Evolutionary conservation across 108 stramenopile genomes (phyloP).

Genomic region (Chaetoceros tenuissimus): DNA sequence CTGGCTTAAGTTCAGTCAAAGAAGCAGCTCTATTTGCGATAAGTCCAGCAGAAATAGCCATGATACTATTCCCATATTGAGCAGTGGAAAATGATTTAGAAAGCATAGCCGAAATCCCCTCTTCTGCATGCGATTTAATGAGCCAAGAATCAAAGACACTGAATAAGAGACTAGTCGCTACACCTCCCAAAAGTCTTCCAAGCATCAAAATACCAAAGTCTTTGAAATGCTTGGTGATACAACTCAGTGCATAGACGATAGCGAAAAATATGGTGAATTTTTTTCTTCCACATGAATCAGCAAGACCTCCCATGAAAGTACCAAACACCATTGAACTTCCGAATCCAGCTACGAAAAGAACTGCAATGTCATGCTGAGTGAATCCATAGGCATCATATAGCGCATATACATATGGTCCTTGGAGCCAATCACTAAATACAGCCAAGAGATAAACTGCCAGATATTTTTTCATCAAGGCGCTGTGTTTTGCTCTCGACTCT

Average conservation of each 20-base stretch:
- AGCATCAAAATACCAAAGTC: constrained; percentile 76
- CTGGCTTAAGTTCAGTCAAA: not conserved
- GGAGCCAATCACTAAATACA: constrained; percentile 93
- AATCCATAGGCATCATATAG: constrained; percentile 91
- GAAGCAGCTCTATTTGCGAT: constrained; percentile 67
- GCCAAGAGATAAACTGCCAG: constrained; percentile 87
- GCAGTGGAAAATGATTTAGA: constrained; percentile 84
- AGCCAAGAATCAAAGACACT: constrained; percentile 95
- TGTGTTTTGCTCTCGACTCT: constrained; percentile 16
- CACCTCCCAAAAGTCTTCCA: constrained; percentile 87
- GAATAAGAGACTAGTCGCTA: constrained; percentile 84
- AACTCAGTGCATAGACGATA: constrained; percentile 72
- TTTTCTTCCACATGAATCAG: constrained; percentile 67
- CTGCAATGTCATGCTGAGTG: constrained; percentile 80
- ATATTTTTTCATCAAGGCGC: constrained; percentile 52
- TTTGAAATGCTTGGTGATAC: constrained; percentile 85
- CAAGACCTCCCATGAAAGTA: constrained; percentile 40
- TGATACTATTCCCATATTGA: constrained; percentile 82
- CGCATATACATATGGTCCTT: constrained; percentile 98
- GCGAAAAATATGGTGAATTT: constrained; percentile 84
- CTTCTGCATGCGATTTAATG: constrained; percentile 72
- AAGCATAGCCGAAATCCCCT: constrained; percentile 48
- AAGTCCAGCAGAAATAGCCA: constrained; percentile 93
- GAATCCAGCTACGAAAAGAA: constrained; percentile 84
- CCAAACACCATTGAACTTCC: constrained; percentile 72